A percentile compares a stretch with the other conserved stretches of the same genome.
These are phyloP conservation scores for Xylaria scruposa DNA, from an alignment of 495 filamentous ascomycete genomes.

Conservation along the genomic window DNA sequence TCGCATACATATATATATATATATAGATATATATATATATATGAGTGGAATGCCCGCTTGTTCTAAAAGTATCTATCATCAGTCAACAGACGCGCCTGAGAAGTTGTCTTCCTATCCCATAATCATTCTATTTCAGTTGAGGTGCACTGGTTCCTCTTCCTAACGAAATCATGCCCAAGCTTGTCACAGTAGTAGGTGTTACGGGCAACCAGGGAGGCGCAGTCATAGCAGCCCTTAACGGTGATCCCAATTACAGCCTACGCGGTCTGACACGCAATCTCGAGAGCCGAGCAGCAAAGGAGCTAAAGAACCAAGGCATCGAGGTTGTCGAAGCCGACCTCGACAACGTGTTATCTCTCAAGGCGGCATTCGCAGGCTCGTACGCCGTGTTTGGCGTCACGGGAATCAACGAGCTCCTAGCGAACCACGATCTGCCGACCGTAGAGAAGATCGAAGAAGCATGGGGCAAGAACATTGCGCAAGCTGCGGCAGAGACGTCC, in stretches of 20 bases:
- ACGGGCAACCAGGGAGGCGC: conserved; percentile 56
- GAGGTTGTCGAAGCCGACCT: conserved; percentile 57
- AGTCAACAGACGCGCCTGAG: not conserved
- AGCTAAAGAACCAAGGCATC: conserved; percentile 43
- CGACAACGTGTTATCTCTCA: conserved; percentile 53
- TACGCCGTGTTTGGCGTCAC: conserved; percentile 64
- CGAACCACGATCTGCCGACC: conserved; percentile 33
- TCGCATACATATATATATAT: not conserved
- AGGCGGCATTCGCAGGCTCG: conserved; percentile 57
- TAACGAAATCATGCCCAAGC: conserved; percentile 15
- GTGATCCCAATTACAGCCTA: conserved; percentile 42
- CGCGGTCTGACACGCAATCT: conserved; percentile 54
- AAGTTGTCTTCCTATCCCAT: not conserved
- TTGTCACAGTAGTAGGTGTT: conserved; percentile 54
- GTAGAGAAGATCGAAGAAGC: conserved; percentile 47
- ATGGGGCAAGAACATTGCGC: conserved; percentile 56
- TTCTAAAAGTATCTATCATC: not conserved
- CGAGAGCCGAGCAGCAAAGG: conserved; percentile 42
- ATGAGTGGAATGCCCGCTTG: not conserved
- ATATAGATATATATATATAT: conserved; percentile 12
- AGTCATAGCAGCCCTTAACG: conserved; percentile 45
- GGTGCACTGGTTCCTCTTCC: too few relatives aligned
- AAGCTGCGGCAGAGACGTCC: conserved; percentile 45
- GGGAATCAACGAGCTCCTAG: conserved; percentile 56
- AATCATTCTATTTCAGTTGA: not conserved